Base-by-base conservation (phyloP, 495 filamentous ascomycete genomes). In the Penicillium atrosanguineum region DNA sequence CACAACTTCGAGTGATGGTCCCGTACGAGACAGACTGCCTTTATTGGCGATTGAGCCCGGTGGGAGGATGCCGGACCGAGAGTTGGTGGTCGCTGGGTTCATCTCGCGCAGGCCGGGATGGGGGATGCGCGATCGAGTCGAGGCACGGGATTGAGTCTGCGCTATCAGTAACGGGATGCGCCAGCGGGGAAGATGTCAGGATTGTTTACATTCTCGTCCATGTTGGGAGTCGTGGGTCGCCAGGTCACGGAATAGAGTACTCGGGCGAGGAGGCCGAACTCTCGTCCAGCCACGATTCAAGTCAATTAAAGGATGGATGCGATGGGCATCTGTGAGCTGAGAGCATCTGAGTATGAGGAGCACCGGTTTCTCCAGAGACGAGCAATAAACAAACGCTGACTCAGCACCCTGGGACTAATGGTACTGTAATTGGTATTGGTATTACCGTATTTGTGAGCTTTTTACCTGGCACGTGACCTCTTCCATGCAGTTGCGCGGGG, bases 31-130 rank as follows among this genome's bases (percentile, higher is more conserved):
- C 37, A 71, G 39, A 42, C 53, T 53, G 36, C 62, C 49, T 52
- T 75, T 73, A 44, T 63, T 70, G n/a, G 70, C 68, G 39, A 74
- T 70, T 15, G 68, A 62, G 16, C 77, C 72, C 61, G 85, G 81
- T 36, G 76, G 73, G 52, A 77, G 69, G 28, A 76, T 66, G 23
- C 68, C 67, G 12, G 82, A 79, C 54, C 88, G 84, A 52, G 83
- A 74, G 71, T 94, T 94, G 55, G 74, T 83, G 49, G 84, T 77
- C 4, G 88, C 88, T 4, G 83, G 77, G 50, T 82, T 81, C 67
- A 86, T 79, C 53, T 87, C 84, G 42, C 61, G 63, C 6, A 87
- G 57, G 12, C 70, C 68, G 7, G 44, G 58, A 43, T 63, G 62
- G 7, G 70, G 73, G n/a, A 74, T 65, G 50, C 70, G 70, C 39